Conservation (phyloP, 2,329 filamentous ascomycete species). For the Aspergillus glaucus region DNA sequence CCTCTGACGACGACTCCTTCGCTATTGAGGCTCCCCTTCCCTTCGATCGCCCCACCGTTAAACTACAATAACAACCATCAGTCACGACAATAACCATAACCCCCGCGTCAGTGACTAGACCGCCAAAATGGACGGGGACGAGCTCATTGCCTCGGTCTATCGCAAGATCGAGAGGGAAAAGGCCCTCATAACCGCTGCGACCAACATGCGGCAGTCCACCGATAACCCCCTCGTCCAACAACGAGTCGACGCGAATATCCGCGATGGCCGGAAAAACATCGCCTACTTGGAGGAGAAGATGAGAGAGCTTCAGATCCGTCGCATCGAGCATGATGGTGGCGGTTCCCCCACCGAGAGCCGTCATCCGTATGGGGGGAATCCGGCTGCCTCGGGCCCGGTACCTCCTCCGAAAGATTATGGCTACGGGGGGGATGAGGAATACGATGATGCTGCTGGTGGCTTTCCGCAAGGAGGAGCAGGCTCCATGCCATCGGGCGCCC, state of each 20-base stretch:
- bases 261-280: constrained; percentile 86
- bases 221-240: constrained; percentile 88
- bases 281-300: constrained; percentile 93
- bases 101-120: constrained; percentile 14
- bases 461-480: constrained; percentile 60
- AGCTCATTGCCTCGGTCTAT: constrained; percentile 70
- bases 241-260: constrained; percentile 86
- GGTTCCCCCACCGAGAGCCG: constrained; percentile 43
- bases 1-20: neutral
- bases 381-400: constrained; percentile 39
- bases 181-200: constrained; percentile 87
- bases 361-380: constrained; percentile 10
- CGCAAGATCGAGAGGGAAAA: constrained; percentile 98
- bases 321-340: constrained; percentile 51
- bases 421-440: constrained; percentile 50
- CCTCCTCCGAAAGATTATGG: constrained; percentile 69
- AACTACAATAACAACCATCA: neutral
- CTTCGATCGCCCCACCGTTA: constrained; percentile 3
- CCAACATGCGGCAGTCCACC: constrained; percentile 90
- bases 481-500: constrained; percentile 73
- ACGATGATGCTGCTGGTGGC: constrained; percentile 57
- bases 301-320: constrained; percentile 77
- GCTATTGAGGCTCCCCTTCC: constrained; percentile 3
- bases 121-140: constrained; percentile 53
- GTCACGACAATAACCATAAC: constrained; percentile 2